These are phyloP conservation scores for Paramyrothecium roridum DNA, from an alignment of 2,329 filamentous ascomycete species.

Conservation along the genomic window DNA sequence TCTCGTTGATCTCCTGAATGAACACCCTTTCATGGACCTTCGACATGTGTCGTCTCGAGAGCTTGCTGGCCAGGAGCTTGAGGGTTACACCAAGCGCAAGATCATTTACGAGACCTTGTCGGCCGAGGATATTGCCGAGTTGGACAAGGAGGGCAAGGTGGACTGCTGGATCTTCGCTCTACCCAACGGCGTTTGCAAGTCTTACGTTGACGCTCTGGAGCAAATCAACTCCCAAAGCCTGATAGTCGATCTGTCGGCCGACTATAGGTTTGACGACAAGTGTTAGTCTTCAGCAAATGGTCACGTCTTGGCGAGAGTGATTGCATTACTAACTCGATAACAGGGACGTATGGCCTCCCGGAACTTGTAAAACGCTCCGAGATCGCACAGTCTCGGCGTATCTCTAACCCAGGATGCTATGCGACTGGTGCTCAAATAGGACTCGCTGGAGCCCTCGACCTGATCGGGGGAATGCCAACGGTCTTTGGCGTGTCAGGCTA, in stretches of 20 bases:
- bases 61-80: slow-evolving; percentile 78
- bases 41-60: slow-evolving; percentile 91
- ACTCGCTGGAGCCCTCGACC: slow-evolving; percentile 74
- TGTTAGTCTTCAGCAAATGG: slow-evolving; percentile 8
- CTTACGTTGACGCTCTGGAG: slow-evolving; percentile 86
- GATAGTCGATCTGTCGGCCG: slow-evolving; percentile 92
- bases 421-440: slow-evolving; percentile 89
- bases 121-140: slow-evolving; percentile 79
- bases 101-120: slow-evolving; percentile 90
- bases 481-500: slow-evolving; percentile 93
- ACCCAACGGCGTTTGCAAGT: slow-evolving; percentile 91
- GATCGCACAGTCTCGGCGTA: slow-evolving; percentile 76
- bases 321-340: neutral
- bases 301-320: neutral
- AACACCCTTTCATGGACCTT: slow-evolving; percentile 86
- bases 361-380: slow-evolving; percentile 76
- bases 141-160: slow-evolving; percentile 80
- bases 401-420: slow-evolving; percentile 93
- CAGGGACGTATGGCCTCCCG: slow-evolving; percentile 81
- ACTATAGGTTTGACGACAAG: slow-evolving; percentile 81
- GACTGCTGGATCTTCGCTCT: slow-evolving; percentile 97
- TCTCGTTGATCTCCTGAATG: slow-evolving; percentile 80
- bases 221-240: slow-evolving; percentile 62
- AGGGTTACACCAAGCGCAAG: slow-evolving; percentile 87
- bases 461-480: slow-evolving; percentile 75